These are phyloP conservation scores for Pseudoneurospora amorphoporcata DNA, from an alignment of 495 filamentous ascomycete species.

Conservation along the genomic window DNA sequence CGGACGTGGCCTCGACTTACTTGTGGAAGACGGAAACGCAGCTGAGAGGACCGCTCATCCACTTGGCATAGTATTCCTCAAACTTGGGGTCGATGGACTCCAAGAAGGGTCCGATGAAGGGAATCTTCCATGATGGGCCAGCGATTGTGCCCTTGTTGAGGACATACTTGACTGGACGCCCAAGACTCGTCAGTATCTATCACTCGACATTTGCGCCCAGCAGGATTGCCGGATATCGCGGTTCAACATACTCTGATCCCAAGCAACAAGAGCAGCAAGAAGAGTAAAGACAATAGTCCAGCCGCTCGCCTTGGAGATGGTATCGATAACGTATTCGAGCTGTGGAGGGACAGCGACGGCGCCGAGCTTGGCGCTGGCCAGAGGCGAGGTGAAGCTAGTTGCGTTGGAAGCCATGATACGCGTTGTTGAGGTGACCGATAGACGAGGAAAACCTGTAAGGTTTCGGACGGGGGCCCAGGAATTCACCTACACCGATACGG, in stretches of 20 bases:
- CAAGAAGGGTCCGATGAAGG: conserved; percentile 94
- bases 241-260: conserved; percentile 67
- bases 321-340: conserved; percentile 33
- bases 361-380: conserved; percentile 54
- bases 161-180: conserved; percentile 64
- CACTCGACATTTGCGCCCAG: neutral
- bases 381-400: conserved; percentile 62
- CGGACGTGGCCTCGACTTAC: conserved; percentile 40
- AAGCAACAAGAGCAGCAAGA: conserved; percentile 59
- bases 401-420: conserved; percentile 54
- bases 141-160: conserved; percentile 76
- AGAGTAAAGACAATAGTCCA: conserved; percentile 58
- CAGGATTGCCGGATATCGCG: neutral
- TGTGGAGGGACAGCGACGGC: conserved; percentile 30
- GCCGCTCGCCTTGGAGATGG: conserved; percentile 42
- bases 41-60: conserved; percentile 80
- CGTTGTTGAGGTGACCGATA: neutral
- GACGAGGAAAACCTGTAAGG: neutral
- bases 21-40: conserved; percentile 99
- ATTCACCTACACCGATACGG: neutral
- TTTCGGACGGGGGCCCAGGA: neutral
- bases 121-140: conserved; percentile 74
- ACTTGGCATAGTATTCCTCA: conserved; percentile 81
- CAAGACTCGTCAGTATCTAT: conserved; percentile 2
- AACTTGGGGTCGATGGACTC: conserved; percentile 89